These are phyloP conservation scores for Diaporthe citriasiana DNA, from an alignment of 2,329 filamentous ascomycete genomes.

Conservation along the genomic window DNA sequence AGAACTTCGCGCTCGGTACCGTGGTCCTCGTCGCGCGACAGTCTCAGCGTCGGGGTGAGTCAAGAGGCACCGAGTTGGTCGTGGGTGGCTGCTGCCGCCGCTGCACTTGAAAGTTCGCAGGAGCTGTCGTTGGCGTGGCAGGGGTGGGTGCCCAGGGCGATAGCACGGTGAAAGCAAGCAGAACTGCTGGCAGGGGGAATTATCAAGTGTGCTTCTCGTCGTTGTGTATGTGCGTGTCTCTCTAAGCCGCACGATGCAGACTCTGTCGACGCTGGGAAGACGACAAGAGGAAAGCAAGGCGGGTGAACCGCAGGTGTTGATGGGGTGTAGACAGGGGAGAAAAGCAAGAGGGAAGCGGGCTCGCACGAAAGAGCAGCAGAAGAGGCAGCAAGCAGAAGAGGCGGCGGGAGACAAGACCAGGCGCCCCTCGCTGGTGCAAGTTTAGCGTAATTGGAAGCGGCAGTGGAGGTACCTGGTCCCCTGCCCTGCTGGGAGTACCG, in stretches of 20 bases:
- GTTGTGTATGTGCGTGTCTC: background rate
- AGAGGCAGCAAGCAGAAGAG: constrained; percentile 38
- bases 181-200: background rate
- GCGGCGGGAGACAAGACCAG: constrained; percentile 42
- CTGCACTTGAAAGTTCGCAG: constrained; percentile 4
- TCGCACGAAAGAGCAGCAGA: constrained; percentile 37
- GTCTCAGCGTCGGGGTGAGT: background rate
- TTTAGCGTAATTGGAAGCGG: constrained; percentile 42
- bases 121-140: constrained; percentile 32
- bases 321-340: constrained; percentile 24
- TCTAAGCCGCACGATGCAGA: constrained; percentile 36
- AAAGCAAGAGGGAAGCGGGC: constrained; percentile 32
- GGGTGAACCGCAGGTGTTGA: constrained; percentile 33
- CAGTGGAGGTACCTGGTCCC: constrained; percentile 38
- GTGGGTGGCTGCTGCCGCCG: constrained; percentile 5
- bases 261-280: constrained; percentile 34
- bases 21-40: constrained; percentile 15
- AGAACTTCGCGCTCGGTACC: background rate
- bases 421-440: constrained; percentile 41
- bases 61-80: constrained; percentile 21
- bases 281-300: constrained; percentile 36
- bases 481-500: constrained; percentile 26
- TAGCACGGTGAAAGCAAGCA: constrained; percentile 7
- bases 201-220: background rate
- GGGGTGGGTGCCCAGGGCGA: constrained; percentile 20